Conservation (phyloP, 352 stramenopile genomes). For the Globisporangium lucens region DNA sequence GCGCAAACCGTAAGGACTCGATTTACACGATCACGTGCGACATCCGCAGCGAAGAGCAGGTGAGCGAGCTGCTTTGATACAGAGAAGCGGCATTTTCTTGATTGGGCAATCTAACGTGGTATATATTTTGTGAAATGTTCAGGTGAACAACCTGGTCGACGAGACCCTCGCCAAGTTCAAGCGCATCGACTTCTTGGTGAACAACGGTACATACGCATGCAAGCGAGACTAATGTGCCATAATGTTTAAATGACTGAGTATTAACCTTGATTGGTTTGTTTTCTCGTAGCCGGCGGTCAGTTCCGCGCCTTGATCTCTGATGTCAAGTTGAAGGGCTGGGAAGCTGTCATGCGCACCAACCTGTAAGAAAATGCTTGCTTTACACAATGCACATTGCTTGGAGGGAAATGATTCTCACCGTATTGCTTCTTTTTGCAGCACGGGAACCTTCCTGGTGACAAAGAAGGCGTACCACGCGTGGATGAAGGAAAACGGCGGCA, state of each 20-base stretch:
- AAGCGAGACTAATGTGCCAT: neutral
- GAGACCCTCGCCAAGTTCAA: constrained; percentile 74
- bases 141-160: constrained; percentile 73
- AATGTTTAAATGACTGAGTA: neutral
- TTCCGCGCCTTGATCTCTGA: constrained; percentile 89
- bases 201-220: constrained; percentile 66
- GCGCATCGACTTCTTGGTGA: constrained; percentile 90
- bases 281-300: constrained; percentile 79
- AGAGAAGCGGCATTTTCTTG: neutral
- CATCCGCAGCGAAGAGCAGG: constrained; percentile 68
- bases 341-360: constrained; percentile 92
- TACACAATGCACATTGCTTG: neutral
- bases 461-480: constrained; percentile 91
- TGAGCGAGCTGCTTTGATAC: constrained; percentile 11
- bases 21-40: constrained; percentile 68
- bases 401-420: neutral
- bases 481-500: constrained; percentile 92
- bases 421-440: constrained; percentile 28
- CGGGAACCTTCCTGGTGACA: constrained; percentile 91
- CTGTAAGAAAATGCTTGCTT: constrained; percentile 32
- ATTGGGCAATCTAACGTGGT: neutral
- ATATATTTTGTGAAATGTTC: neutral
- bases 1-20: constrained; percentile 27
- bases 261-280: neutral
- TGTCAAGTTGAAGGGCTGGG: constrained; percentile 89